A percentile compares a stretch with the other conserved stretches of the same genome.
Evolutionary conservation across 2,329 filamentous ascomycete species (phyloP).

Genomic region (Aspergillus terreus): DNA sequence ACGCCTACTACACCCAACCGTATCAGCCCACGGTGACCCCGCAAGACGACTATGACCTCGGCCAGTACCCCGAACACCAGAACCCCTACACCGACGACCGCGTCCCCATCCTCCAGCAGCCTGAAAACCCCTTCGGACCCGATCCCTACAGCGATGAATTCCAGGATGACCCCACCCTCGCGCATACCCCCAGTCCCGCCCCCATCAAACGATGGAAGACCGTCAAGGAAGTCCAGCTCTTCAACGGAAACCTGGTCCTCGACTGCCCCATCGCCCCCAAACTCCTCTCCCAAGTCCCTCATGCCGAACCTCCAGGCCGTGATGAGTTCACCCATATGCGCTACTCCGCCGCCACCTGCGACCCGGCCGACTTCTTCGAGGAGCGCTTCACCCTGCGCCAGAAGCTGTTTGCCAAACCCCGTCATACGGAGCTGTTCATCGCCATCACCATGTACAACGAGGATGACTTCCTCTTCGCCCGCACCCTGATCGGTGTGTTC

Average conservation of each 20-base stretch:
- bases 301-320: conserved; percentile 73
- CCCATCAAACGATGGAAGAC: conserved; percentile 91
- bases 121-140: conserved; percentile 60
- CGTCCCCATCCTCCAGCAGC: conserved; percentile 69
- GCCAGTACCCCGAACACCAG: conserved; percentile 51
- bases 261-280: conserved; percentile 93
- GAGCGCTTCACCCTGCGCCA: conserved; percentile 90
- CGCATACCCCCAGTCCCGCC: conserved; percentile 50
- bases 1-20: conserved; percentile 78
- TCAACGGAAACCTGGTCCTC: conserved; percentile 92
- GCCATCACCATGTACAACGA: conserved; percentile 99
- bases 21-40: conserved; percentile 64
- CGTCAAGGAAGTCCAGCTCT: conserved; percentile 95
- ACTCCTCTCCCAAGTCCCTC: conserved; percentile 80
- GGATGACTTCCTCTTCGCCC: conserved; percentile 90
- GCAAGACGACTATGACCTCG: conserved; percentile 55
- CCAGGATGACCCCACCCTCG: conserved; percentile 37
- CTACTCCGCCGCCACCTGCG: conserved; percentile 92
- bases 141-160: conserved; percentile 53
- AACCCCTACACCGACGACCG: conserved; percentile 65
- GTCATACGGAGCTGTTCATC: conserved; percentile 93
- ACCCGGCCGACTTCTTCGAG: conserved; percentile 81
- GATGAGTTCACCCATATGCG: conserved; percentile 77
- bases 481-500: conserved; percentile 94
- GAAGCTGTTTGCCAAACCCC: conserved; percentile 83